Evolutionary conservation across 2,329 filamentous ascomycete genomes (phyloP), one percentile per base, ranked within the genome.

Genomic region (Cucurbitaria berberidis): DNA sequence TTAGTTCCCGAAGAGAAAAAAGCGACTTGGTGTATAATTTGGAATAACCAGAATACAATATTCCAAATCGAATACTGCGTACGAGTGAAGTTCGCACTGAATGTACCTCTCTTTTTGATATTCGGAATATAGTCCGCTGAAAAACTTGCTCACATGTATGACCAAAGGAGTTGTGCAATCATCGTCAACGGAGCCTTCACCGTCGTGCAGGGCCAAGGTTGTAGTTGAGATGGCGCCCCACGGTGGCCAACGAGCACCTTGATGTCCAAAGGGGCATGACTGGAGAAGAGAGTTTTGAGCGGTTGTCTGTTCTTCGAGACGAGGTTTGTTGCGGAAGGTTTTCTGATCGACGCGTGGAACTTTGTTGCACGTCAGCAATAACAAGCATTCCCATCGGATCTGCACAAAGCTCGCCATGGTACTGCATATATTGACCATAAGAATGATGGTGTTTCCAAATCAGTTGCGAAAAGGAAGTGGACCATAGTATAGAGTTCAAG

Each of bases 321-420:
- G 44, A 24, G 38, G 32, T 30, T 38, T 21, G 21, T 29, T 21
- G 36, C 34, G 51, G 51, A 45, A 48, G 29, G 19, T 42, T 15
- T 34, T 45, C 43, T 24, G 47, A 52, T 22, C 19, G 21, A 22
- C 16, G 21, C 36, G 27, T 18, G 36, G 18, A 24, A 19, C 26
- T 6, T 39, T 11, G 10, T 22, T 39, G 18, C 19, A 15, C 29
- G 38, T 46, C 42, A 32, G 30, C 45, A 48, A 53, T 29, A 42
- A 56, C 41, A 45, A 45, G 36, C 32, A 48, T 45, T 22, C 38
- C 24, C 38, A 48, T 39, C 32, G 40, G 11, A n/a, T 30, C 32
- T 38, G 38, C 42, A 44, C 44, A 38, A 48, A 30, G 29, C 3
- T 30, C 8, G 7, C 11, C 9, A 11, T 30, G 11, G 11, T 11